Conservation (phyloP, 192 early-diverging fungal genomes). For the Coemansia sp. region DNA sequence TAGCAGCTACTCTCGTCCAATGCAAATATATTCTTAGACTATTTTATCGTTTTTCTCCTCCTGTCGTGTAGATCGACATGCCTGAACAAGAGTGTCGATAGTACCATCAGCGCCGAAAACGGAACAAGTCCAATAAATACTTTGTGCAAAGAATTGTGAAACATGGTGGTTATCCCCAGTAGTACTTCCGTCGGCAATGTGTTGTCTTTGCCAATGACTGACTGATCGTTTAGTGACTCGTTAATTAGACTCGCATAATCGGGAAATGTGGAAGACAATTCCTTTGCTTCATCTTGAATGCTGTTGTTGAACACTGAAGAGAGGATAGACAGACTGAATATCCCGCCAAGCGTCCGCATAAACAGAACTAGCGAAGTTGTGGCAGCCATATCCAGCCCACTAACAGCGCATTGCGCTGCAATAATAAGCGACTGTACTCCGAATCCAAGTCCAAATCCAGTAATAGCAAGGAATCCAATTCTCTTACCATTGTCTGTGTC, state of each 20-base stretch:
- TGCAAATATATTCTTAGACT: background rate
- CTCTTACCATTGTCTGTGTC: conserved; percentile 54
- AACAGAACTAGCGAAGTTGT: conserved; percentile 67
- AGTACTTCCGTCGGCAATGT: conserved; percentile 46
- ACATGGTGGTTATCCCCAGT: conserved; percentile 50
- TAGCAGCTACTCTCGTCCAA: background rate
- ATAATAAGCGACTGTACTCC: conserved; percentile 72
- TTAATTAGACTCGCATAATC: conserved; percentile 47
- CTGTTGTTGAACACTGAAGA: conserved; percentile 65
- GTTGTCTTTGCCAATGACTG: conserved; percentile 22
- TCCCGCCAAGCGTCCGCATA: conserved; percentile 63
- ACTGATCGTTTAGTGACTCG: conserved; percentile 54
- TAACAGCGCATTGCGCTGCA: conserved; percentile 68
- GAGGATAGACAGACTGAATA: conserved; percentile 59
- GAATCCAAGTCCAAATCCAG: conserved; percentile 76
- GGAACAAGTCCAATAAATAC: conserved; percentile 59
- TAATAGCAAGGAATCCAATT: conserved; percentile 64
- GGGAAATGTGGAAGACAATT: conserved; percentile 32
- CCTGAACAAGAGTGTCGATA: conserved; percentile 42
- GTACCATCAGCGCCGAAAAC: conserved; percentile 51
- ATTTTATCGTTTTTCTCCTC: conserved; percentile 47
- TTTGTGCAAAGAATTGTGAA: conserved; percentile 55
- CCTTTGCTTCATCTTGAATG: conserved; percentile 26
- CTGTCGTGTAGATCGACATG: conserved; percentile 27
- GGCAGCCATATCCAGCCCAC: conserved; percentile 60